These are phyloP conservation scores for Heracleum sosnowskyi DNA, from an alignment of 129 eudicot species.

Conservation along the genomic window DNA sequence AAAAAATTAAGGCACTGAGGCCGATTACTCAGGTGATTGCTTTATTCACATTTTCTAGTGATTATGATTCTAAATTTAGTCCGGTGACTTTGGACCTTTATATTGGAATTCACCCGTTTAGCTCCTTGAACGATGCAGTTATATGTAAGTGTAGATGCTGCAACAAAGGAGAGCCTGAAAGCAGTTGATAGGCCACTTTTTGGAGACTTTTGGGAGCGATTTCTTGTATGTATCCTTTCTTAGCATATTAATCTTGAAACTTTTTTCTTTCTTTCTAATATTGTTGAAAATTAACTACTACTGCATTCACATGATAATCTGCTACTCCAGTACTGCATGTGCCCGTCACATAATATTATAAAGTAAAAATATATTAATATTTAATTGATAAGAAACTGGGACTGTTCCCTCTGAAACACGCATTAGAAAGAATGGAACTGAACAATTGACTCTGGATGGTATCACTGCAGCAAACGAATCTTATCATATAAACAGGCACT, in stretches of 20 bases:
- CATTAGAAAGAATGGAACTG: neutral
- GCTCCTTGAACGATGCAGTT: constrained; percentile 44
- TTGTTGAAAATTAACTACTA: no score
- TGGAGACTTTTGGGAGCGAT: constrained; percentile 99
- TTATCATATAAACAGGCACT: neutral
- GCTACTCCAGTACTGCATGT: neutral
- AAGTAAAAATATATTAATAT: no score
- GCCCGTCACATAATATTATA: neutral
- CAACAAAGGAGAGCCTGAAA: constrained; percentile 88
- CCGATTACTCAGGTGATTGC: constrained; percentile 82
- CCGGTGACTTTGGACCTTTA: neutral
- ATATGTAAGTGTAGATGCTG: constrained; percentile 98
- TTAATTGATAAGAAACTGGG: neutral
- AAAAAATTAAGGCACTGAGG: constrained; percentile 61
- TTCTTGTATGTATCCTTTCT: constrained; percentile 45
- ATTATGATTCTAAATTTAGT: neutral
- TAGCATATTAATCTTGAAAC: neutral
- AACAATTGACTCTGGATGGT: neutral
- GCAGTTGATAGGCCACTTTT: constrained; percentile 97
- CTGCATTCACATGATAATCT: neutral
- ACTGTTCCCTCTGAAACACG: neutral
- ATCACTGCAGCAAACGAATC: neutral
- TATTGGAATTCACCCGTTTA: constrained; percentile 2
- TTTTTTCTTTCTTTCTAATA: neutral
- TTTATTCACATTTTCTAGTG: constrained; percentile 7